Percentiles rank a stretch among this genome's conserved stretches.
These are phyloP conservation scores for Globisporangium rhizosaccharum DNA, from an alignment of 352 stramenopile species.

Conservation along the genomic window DNA sequence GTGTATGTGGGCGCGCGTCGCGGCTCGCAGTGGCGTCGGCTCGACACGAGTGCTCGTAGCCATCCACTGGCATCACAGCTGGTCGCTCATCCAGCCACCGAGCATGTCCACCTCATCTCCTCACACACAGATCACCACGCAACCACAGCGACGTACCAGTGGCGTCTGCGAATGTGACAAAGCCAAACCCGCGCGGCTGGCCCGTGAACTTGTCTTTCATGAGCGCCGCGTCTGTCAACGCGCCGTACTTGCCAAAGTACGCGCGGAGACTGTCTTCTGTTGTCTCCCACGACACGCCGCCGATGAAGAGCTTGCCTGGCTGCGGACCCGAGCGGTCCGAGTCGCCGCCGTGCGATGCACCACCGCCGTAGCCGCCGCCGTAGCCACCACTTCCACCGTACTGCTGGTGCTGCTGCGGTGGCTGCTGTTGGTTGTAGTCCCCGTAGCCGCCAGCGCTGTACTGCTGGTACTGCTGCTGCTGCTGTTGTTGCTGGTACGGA, in stretches of 20 bases:
- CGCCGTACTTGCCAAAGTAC: slow-evolving; percentile 88
- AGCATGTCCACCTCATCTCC: background rate
- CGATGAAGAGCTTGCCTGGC: slow-evolving; percentile 89
- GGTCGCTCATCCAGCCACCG: background rate
- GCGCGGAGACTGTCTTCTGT: slow-evolving; percentile 87
- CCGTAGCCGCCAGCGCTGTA: slow-evolving; percentile 28
- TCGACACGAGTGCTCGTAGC: background rate
- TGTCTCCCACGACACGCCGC: slow-evolving; percentile 90
- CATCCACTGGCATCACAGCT: too few relatives aligned
- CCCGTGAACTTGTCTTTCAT: slow-evolving; percentile 94
- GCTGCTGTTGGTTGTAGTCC: slow-evolving; percentile 16
- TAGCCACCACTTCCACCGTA: slow-evolving; percentile 9
- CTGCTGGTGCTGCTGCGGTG: slow-evolving; percentile 4
- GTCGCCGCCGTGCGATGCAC: slow-evolving; percentile 3
- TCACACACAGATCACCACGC: slow-evolving; percentile 2
- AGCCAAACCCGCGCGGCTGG: slow-evolving; percentile 89
- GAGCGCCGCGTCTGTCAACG: slow-evolving; percentile 80
- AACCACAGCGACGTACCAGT: slow-evolving; percentile 42
- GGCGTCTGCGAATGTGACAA: slow-evolving; percentile 90
- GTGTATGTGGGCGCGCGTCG: too few relatives aligned
- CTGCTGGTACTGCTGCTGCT: slow-evolving; percentile 26
- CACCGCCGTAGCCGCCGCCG: slow-evolving; percentile 5
- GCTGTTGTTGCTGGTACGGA: slow-evolving; percentile 28
- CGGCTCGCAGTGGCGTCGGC: too few relatives aligned
- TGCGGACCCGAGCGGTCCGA: slow-evolving; percentile 16